Evolutionary conservation across 768 basidiomycete species (phyloP).

Genomic region (Lactarius vividus): DNA sequence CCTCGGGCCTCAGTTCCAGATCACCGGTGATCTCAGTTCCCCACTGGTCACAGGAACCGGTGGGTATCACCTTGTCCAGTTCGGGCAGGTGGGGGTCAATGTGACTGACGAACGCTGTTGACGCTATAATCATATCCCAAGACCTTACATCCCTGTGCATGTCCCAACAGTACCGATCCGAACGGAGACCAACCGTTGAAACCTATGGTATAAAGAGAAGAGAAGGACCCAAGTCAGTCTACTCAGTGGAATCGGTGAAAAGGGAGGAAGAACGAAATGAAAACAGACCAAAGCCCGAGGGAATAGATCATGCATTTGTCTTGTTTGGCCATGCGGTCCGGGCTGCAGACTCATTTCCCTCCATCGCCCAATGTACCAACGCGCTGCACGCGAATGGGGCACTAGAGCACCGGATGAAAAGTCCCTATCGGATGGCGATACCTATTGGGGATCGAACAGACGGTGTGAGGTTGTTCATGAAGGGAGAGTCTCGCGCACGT

Average conservation of each 20-base stretch:
- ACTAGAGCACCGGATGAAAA: constrained; percentile 50
- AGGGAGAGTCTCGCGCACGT: no score
- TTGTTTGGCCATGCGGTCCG: no score
- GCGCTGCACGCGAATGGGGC: constrained; percentile 42
- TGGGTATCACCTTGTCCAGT: background rate
- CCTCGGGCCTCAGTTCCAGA: constrained; percentile 35
- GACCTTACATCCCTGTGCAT: constrained; percentile 37
- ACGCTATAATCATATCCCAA: constrained; percentile 46
- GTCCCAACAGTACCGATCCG: constrained; percentile 46
- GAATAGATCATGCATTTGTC: no score
- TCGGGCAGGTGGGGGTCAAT: no score
- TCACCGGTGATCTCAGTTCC: constrained; percentile 41
- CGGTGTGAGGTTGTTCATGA: no score
- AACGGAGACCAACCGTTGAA: constrained; percentile 28
- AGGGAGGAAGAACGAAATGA: no score
- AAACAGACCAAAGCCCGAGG: no score
- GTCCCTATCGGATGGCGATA: constrained; percentile 41
- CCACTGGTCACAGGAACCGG: constrained; percentile 33
- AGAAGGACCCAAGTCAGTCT: no score
- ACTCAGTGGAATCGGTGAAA: no score
- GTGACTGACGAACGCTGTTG: constrained; percentile 34
- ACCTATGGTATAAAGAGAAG: no score
- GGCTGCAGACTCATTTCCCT: no score
- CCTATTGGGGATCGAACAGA: background rate
- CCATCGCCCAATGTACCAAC: no score